A percentile compares a stretch with the other conserved stretches of the same genome.
Evolutionary conservation across 495 filamentous ascomycete genomes (phyloP).

Genomic region (Neurospora sp.): DNA sequence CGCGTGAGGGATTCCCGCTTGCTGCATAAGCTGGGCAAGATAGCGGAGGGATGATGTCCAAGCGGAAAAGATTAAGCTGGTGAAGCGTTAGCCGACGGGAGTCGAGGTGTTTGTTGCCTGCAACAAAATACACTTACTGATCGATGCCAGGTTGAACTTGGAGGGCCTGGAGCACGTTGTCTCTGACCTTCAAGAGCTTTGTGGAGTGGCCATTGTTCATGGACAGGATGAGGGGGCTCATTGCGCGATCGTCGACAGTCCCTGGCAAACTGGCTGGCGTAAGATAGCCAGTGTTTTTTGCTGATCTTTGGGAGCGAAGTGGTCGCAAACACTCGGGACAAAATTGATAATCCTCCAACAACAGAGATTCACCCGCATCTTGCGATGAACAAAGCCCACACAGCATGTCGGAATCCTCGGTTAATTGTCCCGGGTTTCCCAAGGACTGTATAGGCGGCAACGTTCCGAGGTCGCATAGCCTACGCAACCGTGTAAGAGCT

Average conservation of each 20-base stretch:
- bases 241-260: background rate
- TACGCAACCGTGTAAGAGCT: background rate
- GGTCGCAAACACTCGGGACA: background rate
- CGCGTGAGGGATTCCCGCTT: background rate
- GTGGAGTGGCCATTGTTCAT: background rate
- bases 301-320: background rate
- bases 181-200: background rate
- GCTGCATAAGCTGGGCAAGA: background rate
- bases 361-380: background rate
- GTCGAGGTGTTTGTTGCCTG: background rate
- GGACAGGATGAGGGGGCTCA: background rate
- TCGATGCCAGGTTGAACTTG: background rate
- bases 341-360: background rate
- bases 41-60: background rate
- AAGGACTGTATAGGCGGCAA: background rate
- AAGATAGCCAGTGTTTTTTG: background rate
- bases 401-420: background rate
- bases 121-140: background rate
- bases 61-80: background rate
- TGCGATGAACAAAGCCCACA: background rate
- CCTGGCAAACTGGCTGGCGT: background rate
- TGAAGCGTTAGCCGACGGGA: background rate
- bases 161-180: background rate
- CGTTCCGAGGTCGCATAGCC: conserved; percentile 5
- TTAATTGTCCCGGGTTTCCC: background rate